Evolutionary conservation across 768 basidiomycete genomes (phyloP).

Genomic region (Filobasidium wieringae): DNA sequence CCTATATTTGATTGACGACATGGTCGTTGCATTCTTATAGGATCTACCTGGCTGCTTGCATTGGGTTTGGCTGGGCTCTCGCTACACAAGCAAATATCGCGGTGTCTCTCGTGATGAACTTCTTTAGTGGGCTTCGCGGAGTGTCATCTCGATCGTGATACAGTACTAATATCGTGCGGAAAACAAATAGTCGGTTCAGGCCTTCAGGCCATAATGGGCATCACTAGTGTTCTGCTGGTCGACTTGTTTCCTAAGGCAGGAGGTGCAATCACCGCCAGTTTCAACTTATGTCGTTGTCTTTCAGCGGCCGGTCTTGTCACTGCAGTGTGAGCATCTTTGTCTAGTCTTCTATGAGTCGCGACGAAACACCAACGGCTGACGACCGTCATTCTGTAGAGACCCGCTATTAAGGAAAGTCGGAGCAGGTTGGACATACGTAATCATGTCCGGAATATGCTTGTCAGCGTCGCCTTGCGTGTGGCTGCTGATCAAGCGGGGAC

Average conservation of each 20-base stretch:
- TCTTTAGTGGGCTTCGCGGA: conserved; percentile 19
- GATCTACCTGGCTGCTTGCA: conserved; percentile 21
- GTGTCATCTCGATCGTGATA: background rate
- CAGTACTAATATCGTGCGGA: too few species aligned
- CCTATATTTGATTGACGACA: background rate
- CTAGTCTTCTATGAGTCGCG: background rate
- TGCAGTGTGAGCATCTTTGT: background rate
- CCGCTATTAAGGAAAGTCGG: background rate
- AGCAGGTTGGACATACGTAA: conserved; percentile 32
- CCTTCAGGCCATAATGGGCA: conserved; percentile 3
- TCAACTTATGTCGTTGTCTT: conserved; percentile 35
- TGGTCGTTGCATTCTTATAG: conserved; percentile 3
- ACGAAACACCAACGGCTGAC: background rate
- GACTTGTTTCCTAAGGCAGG: conserved; percentile 37
- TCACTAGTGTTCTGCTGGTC: conserved; percentile 20
- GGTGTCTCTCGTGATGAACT: conserved; percentile 32
- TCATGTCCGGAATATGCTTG: conserved; percentile 24
- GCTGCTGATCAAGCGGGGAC: conserved; percentile 18
- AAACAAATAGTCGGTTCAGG: conserved; percentile 13
- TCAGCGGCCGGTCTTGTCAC: conserved; percentile 22
- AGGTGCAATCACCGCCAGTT: conserved; percentile 34
- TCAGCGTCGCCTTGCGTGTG: conserved; percentile 18
- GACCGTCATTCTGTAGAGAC: background rate
- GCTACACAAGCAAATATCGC: conserved; percentile 28
- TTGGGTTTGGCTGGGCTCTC: conserved; percentile 36